These are phyloP conservation scores for Cystobasidiaceae sp. DNA, from an alignment of 1,284 basidiomycete genomes.

Conservation along the genomic window DNA sequence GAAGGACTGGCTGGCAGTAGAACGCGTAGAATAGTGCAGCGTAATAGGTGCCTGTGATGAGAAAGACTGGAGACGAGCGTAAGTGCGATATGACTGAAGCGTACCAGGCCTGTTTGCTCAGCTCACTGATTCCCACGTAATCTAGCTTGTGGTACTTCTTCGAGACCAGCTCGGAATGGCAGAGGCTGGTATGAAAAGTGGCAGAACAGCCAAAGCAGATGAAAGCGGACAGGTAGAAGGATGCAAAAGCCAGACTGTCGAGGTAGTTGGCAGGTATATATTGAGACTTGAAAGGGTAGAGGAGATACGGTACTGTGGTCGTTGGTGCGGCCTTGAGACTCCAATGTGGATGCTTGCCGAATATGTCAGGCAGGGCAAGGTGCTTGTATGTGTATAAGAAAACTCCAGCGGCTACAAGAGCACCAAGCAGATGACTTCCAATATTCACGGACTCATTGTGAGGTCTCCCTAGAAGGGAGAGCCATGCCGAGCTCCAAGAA, in stretches of 20 bases:
- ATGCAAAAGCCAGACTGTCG: constrained; percentile 32
- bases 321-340: background rate
- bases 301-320: constrained; percentile 1
- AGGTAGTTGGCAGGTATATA: background rate
- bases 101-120: no score
- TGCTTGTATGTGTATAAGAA: constrained; percentile 24
- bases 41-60: constrained; percentile 37
- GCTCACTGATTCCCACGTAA: constrained; percentile 37
- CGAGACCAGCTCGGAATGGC: constrained; percentile 36
- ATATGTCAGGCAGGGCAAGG: background rate
- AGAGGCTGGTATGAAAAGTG: constrained; percentile 36
- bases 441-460: constrained; percentile 42
- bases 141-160: constrained; percentile 39
- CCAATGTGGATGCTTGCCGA: constrained; percentile 1
- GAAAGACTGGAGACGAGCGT: constrained; percentile 18
- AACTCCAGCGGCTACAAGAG: constrained; percentile 1
- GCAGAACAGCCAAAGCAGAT: constrained; percentile 38
- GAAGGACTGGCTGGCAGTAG: constrained; percentile 35
- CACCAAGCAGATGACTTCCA: constrained; percentile 27
- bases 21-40: constrained; percentile 38
- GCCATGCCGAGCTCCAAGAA: constrained; percentile 3
- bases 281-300: constrained; percentile 9
- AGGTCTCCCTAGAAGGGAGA: constrained; percentile 8
- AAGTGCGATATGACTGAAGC: no score
- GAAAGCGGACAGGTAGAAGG: constrained; percentile 36